Base-by-base conservation (phyloP, 2,329 filamentous ascomycete species). In the Colletotrichum truncatum region DNA sequence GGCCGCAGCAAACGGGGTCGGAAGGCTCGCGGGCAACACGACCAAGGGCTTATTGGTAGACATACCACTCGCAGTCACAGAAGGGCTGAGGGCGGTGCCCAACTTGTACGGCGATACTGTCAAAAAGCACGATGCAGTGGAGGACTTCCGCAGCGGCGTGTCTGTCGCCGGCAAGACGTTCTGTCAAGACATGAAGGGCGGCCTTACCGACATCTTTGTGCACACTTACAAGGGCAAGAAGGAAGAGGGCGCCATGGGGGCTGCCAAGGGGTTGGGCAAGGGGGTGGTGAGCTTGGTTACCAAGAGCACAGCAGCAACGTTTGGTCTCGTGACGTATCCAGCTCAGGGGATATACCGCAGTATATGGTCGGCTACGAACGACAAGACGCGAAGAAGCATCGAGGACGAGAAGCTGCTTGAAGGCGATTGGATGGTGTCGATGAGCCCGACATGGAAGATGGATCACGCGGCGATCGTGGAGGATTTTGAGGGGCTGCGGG, bases 11-110 rank as follows among this genome's bases (percentile, higher is more conserved):
- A n/a, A 85, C 88, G 3, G 83, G 84, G 1, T 87, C 86, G 67
- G 86, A 86, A 4, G 80, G 87, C 16, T 92, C 18, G 83, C 89
- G 14, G 55, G 58, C 7, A 85, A 84, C 36, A 87, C 88, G 26
- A 82, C 87, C 0, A 77, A 92, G 48, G 88, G 87, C 66, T 84
- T 88, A 0, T 91, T 91, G 4, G 67, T 70, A 2, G 66, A 66
- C 21, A 68, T 70, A 1, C 68, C 67, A 2, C 45, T 70, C 12
- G 68, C 67, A 1, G 67, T 64, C 18, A 68, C 67, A 2, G 67
- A 70, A 32, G 68, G 67, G 8, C 41, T 69, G 18, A 57, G 68
- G n/a, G 67, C 66, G 1, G 67, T 69, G 8, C 68, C 67, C 2
- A 61, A 63, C 32, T 43, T 70, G 4, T 69, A 66, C 51, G 68